phyloP scores from a whole-genome alignment of 306 rosid species.

The Cucurbita ficifolia region DNA sequence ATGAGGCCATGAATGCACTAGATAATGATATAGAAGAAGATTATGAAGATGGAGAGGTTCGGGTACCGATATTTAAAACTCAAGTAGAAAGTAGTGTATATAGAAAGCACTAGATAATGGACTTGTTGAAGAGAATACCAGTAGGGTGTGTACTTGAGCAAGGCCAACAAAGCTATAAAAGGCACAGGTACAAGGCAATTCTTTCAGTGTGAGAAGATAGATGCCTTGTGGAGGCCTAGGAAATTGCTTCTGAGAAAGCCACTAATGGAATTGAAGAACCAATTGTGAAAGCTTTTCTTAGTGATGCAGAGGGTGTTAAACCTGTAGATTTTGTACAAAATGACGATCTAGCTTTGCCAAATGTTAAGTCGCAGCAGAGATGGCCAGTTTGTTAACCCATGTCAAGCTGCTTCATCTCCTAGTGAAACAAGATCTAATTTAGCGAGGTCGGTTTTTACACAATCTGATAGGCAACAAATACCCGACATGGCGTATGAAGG shows the following conservation, averaged over 20 bases:
- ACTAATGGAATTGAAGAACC: slow-evolving; percentile 21
- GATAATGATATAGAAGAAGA: slow-evolving; percentile 39
- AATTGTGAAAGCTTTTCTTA: slow-evolving; percentile 12
- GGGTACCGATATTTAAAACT: slow-evolving; percentile 32
- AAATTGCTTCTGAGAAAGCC: slow-evolving; percentile 10
- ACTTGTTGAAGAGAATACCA: slow-evolving; percentile 18
- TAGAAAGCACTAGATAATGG: too few relatives aligned
- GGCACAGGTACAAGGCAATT: slow-evolving; percentile 11
- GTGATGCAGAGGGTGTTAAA: slow-evolving; percentile 27
- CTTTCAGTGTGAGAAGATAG: slow-evolving; percentile 18
- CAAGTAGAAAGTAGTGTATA: slow-evolving; percentile 19
- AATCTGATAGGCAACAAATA: slow-evolving; percentile 36
- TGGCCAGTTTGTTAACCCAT: slow-evolving; percentile 57
- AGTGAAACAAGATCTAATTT: slow-evolving; percentile 36
- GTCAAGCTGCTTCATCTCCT: slow-evolving; percentile 42
- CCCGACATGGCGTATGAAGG: slow-evolving; percentile 27
- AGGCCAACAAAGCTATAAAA: slow-evolving; percentile 13
- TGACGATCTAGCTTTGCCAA: slow-evolving; percentile 19
- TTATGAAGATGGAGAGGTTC: slow-evolving; percentile 80
- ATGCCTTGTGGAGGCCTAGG: slow-evolving; percentile 11
- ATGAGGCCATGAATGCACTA: slow-evolving; percentile 30
- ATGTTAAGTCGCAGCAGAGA: slow-evolving; percentile 31
- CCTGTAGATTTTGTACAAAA: slow-evolving; percentile 23
- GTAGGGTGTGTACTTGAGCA: slow-evolving; percentile 14
- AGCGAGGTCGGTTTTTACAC: slow-evolving; percentile 30